Conservation (phyloP, 2,329 filamentous ascomycete genomes). For the Colletotrichum abscissum region DNA sequence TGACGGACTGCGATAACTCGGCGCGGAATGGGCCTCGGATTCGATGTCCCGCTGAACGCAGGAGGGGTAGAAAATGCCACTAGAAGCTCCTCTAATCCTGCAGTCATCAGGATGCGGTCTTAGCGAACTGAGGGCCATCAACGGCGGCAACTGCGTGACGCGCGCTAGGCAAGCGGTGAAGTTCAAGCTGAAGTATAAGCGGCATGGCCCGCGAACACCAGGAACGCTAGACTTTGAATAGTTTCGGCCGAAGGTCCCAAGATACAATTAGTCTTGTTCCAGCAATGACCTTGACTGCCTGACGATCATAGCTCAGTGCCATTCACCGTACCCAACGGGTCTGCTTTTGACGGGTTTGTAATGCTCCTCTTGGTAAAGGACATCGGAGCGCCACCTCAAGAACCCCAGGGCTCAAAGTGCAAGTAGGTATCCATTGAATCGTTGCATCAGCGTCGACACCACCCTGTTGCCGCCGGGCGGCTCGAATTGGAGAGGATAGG, state of each 20-base stretch:
- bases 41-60: background rate
- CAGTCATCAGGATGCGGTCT: background rate
- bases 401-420: no score
- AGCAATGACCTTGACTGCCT: conserved; percentile 5
- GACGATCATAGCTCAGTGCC: background rate
- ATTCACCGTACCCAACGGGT: conserved; percentile 12
- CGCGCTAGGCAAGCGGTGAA: background rate
- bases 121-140: background rate
- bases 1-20: background rate
- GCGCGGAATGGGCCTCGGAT: background rate
- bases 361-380: background rate
- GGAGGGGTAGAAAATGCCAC: background rate
- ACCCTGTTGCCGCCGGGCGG: background rate
- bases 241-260: conserved; percentile 20
- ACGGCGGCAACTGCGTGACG: background rate
- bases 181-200: background rate
- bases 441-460: background rate
- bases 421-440: background rate
- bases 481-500: background rate
- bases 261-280: background rate
- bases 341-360: background rate
- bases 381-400: background rate
- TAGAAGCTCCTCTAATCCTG: background rate
- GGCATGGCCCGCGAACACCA: background rate
- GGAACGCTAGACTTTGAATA: background rate